Conservation (phyloP, 768 basidiomycete genomes). For the Infundibulicybe gibba region DNA sequence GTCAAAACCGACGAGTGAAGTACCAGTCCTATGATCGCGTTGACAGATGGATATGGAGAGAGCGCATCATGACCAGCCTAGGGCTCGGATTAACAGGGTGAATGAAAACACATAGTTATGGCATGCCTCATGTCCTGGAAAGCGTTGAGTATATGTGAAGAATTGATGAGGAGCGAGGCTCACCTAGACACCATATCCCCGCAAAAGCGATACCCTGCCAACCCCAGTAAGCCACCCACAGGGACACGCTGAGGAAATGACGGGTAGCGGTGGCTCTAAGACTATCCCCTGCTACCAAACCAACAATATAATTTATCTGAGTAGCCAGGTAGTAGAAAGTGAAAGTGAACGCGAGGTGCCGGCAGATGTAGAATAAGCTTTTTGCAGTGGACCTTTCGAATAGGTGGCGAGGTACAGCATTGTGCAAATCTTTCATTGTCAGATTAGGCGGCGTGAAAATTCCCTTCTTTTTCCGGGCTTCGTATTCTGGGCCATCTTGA, state of each 20-base stretch:
- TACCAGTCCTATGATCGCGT: constrained; percentile 32
- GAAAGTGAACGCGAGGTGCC: constrained; percentile 37
- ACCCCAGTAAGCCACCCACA: constrained; percentile 48
- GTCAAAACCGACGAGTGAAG: constrained; percentile 47
- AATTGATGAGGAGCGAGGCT: constrained; percentile 7
- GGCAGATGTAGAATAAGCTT: constrained; percentile 37
- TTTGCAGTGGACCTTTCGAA: constrained; percentile 40
- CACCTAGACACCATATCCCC: constrained; percentile 42
- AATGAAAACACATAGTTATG: background rate
- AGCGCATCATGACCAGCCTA: constrained; percentile 51
- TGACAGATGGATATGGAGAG: constrained; percentile 33
- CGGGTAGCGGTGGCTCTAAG: constrained; percentile 9
- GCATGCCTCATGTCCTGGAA: constrained; percentile 40
- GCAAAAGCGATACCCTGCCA: constrained; percentile 46
- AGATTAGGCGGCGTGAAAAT: constrained; percentile 39
- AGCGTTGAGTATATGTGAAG: background rate
- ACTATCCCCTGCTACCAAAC: constrained; percentile 1
- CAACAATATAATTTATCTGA: constrained; percentile 21
- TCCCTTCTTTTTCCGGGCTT: constrained; percentile 32
- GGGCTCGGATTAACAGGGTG: background rate
- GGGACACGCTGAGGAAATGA: constrained; percentile 14
- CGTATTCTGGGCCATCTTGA: constrained; percentile 47
- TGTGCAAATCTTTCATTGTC: constrained; percentile 39
- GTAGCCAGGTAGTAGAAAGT: constrained; percentile 35
- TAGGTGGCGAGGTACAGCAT: constrained; percentile 44